Evolutionary conservation across 805 yeast genomes (phyloP).

Genomic region (Metschnikowia corniflorae): DNA sequence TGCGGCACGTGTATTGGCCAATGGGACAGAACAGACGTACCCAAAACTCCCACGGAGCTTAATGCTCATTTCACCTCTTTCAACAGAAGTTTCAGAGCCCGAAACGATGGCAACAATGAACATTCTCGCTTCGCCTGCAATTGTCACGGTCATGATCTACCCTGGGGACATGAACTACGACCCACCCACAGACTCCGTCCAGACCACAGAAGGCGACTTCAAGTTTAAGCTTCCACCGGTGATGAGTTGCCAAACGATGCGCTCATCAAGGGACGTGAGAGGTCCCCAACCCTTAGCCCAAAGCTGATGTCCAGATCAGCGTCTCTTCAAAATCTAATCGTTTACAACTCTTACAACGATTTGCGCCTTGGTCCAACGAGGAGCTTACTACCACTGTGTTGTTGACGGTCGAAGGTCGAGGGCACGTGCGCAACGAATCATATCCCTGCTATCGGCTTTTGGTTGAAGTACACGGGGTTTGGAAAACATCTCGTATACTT

Average conservation of each 20-base stretch:
- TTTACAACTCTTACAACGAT: slow-evolving; percentile 86
- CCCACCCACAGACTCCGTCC: slow-evolving; percentile 84
- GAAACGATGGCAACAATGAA: slow-evolving; percentile 98
- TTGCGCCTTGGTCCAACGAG: slow-evolving; percentile 79
- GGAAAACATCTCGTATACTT: slow-evolving; percentile 93
- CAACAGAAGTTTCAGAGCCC: slow-evolving; percentile 95
- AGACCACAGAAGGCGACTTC: slow-evolving; percentile 70
- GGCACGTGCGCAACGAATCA: slow-evolving; percentile 99
- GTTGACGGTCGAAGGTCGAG: slow-evolving; percentile 86
- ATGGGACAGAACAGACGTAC: slow-evolving; percentile 90
- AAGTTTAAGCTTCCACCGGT: slow-evolving; percentile 73
- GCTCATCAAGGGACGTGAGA: slow-evolving; percentile 68
- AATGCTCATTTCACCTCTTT: slow-evolving; percentile 95
- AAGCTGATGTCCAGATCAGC: slow-evolving; percentile 54
- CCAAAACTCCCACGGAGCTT: slow-evolving; percentile 57
- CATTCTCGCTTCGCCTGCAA: slow-evolving; percentile 96
- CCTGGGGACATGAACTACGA: slow-evolving; percentile 91
- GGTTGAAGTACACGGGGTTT: slow-evolving; percentile 98
- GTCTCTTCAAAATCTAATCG: slow-evolving; percentile 91
- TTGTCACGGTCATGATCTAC: slow-evolving; percentile 95
- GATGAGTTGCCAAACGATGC: slow-evolving; percentile 80
- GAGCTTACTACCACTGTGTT: slow-evolving; percentile 75
- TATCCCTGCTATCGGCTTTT: slow-evolving; percentile 97
- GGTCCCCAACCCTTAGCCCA: slow-evolving; percentile 62
- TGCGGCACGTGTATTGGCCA: slow-evolving; percentile 99